Percentiles rank a stretch among this genome's conserved stretches.
phyloP scores from a whole-genome alignment of 2,329 filamentous ascomycete species.

The Aspergillus ochraceoroseus region DNA sequence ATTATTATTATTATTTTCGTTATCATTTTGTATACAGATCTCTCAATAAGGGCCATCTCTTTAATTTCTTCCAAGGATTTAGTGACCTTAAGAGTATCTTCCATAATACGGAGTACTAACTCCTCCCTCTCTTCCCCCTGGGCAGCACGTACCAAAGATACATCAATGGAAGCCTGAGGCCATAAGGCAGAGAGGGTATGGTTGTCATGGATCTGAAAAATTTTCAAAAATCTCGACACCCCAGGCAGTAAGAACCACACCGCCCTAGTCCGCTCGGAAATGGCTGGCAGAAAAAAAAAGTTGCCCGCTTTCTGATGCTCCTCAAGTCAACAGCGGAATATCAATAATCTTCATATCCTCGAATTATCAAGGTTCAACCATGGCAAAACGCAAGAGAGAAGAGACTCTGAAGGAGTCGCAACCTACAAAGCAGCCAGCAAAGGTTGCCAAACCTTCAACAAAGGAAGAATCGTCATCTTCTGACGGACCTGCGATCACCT shows the following conservation, averaged over 20 bases:
- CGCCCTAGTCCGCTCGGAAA: slow-evolving; percentile 16
- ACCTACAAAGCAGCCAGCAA: slow-evolving; percentile 26
- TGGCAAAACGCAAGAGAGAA: slow-evolving; percentile 47
- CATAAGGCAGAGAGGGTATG: too few species aligned
- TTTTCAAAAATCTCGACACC: slow-evolving; percentile 11
- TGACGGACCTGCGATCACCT: slow-evolving; percentile 47
- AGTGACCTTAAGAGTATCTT: too few species aligned
- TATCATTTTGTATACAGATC: too few species aligned
- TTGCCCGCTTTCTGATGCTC: slow-evolving; percentile 16
- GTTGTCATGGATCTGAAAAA: too few species aligned
- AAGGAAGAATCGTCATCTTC: slow-evolving; percentile 18
- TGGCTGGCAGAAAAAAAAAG: slow-evolving; percentile 28
- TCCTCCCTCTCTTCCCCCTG: too few species aligned
- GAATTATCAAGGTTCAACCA: slow-evolving; percentile 17
- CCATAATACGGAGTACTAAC: too few species aligned
- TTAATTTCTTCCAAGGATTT: too few species aligned
- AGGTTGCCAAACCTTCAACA: slow-evolving; percentile 32
- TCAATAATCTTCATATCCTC: not conserved
- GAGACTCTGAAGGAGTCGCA: slow-evolving; percentile 28
- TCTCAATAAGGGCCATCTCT: too few species aligned
- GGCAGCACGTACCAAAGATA: too few species aligned
- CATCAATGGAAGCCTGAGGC: too few species aligned
- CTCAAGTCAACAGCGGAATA: not conserved
- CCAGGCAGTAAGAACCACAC: slow-evolving; percentile 18
- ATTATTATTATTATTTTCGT: too few species aligned